Evolutionary conservation across 176 grass and related monocot species (phyloP).

Genomic region (Thinopyrum elongatum): DNA sequence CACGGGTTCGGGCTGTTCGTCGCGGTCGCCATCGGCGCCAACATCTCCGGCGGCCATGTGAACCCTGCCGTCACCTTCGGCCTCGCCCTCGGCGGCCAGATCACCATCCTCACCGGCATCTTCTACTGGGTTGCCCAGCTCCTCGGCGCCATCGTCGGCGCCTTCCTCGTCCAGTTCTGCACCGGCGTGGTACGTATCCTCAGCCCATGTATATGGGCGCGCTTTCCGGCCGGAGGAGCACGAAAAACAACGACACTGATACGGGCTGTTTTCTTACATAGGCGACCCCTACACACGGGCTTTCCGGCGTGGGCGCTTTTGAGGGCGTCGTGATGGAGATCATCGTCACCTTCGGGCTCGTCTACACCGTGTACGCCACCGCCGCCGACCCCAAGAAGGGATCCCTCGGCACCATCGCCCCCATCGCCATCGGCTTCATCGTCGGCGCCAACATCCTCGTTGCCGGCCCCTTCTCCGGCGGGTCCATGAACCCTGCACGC

Average conservation of each 20-base stretch:
- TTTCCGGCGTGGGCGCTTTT: slow-evolving; percentile 58
- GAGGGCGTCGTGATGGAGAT: slow-evolving; percentile 80
- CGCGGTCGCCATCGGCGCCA: slow-evolving; percentile 61
- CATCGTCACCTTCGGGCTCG: slow-evolving; percentile 72
- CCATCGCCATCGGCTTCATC: slow-evolving; percentile 64
- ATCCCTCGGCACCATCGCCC: slow-evolving; percentile 55
- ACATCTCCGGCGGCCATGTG: slow-evolving; percentile 81
- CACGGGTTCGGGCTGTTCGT: slow-evolving; percentile 76
- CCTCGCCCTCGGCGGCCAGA: slow-evolving; percentile 75
- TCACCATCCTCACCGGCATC: slow-evolving; percentile 78
- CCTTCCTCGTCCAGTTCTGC: slow-evolving; percentile 54
- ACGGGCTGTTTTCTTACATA: not conserved
- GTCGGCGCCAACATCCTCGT: slow-evolving; percentile 66
- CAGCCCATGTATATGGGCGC: too few species aligned
- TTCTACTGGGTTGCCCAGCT: slow-evolving; percentile 85
- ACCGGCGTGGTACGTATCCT: slow-evolving; percentile 49
- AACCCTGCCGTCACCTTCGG: slow-evolving; percentile 85
- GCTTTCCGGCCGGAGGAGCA: not conserved
- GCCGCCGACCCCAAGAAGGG: slow-evolving; percentile 86
- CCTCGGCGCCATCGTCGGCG: slow-evolving; percentile 63
- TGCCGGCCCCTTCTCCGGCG: slow-evolving; percentile 57
- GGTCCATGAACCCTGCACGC: slow-evolving; percentile 64
- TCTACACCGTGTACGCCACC: slow-evolving; percentile 81
- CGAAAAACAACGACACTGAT: not conserved
- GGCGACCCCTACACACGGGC: slow-evolving; percentile 57